Evolutionary conservation across 176 grass and related monocot species (phyloP).

Genomic region (Zea mays): DNA sequence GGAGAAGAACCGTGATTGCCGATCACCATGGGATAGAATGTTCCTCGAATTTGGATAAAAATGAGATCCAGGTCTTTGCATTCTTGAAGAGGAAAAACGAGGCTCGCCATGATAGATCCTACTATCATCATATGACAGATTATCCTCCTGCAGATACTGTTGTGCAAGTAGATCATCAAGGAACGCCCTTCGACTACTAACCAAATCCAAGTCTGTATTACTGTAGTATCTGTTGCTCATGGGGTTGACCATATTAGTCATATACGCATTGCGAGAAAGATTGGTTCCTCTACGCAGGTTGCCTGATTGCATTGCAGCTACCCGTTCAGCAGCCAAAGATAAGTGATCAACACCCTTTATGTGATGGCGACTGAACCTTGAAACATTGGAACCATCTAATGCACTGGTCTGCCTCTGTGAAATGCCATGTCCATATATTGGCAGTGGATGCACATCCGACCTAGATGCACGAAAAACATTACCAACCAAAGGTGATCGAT

Average conservation of each 20-base stretch:
- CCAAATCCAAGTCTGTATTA: constrained; percentile 46
- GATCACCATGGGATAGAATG: constrained; percentile 30
- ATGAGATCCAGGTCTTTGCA: constrained; percentile 37
- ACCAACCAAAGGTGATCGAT: constrained; percentile 9
- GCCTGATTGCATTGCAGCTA: constrained; percentile 42
- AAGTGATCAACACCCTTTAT: constrained; percentile 39
- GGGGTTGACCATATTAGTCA: constrained; percentile 26
- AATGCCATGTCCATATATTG: constrained; percentile 39
- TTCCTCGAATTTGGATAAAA: constrained; percentile 30
- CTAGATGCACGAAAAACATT: constrained; percentile 20
- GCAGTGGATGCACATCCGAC: constrained; percentile 12
- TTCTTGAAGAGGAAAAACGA: constrained; percentile 32
- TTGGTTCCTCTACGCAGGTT: constrained; percentile 50
- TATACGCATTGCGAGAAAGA: constrained; percentile 22
- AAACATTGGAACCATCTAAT: constrained; percentile 34
- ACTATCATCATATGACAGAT: constrained; percentile 36
- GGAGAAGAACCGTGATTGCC: constrained; percentile 29
- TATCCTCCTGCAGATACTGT: constrained; percentile 56
- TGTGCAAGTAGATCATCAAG: constrained; percentile 53
- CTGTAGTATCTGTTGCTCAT: constrained; percentile 32
- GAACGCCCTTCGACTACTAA: constrained; percentile 53
- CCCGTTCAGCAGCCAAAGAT: constrained; percentile 40
- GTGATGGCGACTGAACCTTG: constrained; percentile 35
- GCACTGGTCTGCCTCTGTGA: constrained; percentile 38
- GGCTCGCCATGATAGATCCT: constrained; percentile 37